Evolutionary conservation across 2,329 filamentous ascomycete species (phyloP).

Genomic region (Beauveria scarabaeidicola): DNA sequence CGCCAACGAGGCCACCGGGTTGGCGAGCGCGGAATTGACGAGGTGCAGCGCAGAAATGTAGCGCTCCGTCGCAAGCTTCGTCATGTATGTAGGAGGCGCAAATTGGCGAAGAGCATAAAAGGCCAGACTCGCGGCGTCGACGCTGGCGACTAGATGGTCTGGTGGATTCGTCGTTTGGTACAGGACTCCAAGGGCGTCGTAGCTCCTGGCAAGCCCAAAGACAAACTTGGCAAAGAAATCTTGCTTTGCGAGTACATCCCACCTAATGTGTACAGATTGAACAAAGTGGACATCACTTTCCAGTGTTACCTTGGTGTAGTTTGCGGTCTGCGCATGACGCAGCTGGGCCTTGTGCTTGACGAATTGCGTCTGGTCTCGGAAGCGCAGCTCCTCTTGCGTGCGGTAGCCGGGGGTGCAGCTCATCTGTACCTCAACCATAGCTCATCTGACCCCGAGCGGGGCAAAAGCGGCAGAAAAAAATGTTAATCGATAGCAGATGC

Average conservation of each 20-base stretch:
- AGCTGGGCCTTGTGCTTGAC: slow-evolving; percentile 13
- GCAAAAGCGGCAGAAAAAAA: no score
- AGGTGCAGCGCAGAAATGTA: neutral
- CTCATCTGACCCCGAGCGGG: no score
- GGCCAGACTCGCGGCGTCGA: slow-evolving; percentile 19
- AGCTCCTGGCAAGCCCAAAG: slow-evolving; percentile 16
- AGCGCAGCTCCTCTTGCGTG: slow-evolving; percentile 16
- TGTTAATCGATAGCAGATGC: no score
- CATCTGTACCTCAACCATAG: no score
- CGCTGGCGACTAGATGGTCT: slow-evolving; percentile 15
- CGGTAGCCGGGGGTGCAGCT: no score
- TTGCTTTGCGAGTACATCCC: slow-evolving; percentile 16
- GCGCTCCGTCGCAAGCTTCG: slow-evolving; percentile 2
- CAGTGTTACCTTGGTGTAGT: neutral
- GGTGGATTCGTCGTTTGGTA: slow-evolving; percentile 9
- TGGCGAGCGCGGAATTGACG: slow-evolving; percentile 7
- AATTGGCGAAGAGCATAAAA: slow-evolving; percentile 13
- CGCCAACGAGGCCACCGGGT: neutral
- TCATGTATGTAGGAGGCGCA: neutral
- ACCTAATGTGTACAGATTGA: slow-evolving; percentile 10
- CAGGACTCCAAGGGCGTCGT: slow-evolving; percentile 15
- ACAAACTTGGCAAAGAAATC: slow-evolving; percentile 19
- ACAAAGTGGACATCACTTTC: neutral
- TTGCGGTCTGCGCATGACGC: neutral
- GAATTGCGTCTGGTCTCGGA: slow-evolving; percentile 17